These are phyloP conservation scores for Chaetomium tenue DNA, from an alignment of 495 filamentous ascomycete species.

Conservation along the genomic window DNA sequence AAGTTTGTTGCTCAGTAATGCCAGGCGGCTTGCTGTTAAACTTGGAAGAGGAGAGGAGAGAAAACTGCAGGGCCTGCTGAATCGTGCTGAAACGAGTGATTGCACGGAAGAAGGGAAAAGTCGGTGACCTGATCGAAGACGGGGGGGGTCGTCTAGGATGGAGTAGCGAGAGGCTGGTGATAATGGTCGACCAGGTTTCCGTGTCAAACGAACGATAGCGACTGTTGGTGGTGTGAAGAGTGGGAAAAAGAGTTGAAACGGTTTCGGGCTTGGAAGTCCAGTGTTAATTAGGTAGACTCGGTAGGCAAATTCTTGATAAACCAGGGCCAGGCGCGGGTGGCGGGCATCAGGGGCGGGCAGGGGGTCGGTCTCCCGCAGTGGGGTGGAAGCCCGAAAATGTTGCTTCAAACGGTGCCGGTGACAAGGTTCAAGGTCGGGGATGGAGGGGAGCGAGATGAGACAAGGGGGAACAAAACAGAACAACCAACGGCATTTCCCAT, in stretches of 20 bases:
- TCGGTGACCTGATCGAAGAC: neutral
- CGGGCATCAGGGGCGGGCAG: neutral
- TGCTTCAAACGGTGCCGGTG: slow-evolving; percentile 3
- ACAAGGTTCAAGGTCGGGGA: neutral
- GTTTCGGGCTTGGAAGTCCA: neutral
- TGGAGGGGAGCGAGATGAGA: neutral
- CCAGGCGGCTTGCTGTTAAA: neutral
- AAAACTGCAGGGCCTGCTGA: slow-evolving; percentile 7
- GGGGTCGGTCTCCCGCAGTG: neutral
- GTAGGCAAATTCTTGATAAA: neutral
- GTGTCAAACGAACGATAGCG: slow-evolving; percentile 11
- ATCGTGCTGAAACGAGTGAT: slow-evolving; percentile 13
- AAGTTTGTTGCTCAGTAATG: neutral
- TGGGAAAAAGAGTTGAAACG: neutral
- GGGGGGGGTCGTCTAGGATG: neutral
- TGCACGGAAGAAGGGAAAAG: neutral
- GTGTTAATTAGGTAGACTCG: neutral
- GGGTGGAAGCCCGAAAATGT: neutral
- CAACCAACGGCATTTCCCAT: neutral
- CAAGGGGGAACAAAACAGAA: neutral
- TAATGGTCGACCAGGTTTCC: neutral
- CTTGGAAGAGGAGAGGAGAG: neutral
- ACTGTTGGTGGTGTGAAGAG: neutral
- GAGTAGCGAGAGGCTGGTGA: neutral
- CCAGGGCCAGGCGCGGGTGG: neutral